These are phyloP conservation scores for Geum urbanum DNA, from an alignment of 306 rosid species.

Conservation along the genomic window DNA sequence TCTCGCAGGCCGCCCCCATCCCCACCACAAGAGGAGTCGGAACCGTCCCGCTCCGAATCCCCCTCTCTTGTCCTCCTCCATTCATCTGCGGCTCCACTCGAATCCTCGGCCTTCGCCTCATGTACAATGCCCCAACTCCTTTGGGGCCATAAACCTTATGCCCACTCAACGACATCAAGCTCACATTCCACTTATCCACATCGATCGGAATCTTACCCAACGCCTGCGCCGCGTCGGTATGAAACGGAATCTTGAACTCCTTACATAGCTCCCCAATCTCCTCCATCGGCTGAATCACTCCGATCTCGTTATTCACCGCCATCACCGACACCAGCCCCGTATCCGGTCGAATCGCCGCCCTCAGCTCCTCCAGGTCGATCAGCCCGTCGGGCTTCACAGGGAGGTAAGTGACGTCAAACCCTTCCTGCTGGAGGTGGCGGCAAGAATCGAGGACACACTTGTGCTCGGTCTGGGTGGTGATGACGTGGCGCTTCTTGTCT, in stretches of 20 bases:
- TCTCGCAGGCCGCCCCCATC: conserved; percentile 83
- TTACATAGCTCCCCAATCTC: conserved; percentile 78
- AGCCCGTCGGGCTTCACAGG: conserved; percentile 71
- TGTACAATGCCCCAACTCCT: conserved; percentile 80
- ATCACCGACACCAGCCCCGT: conserved; percentile 80
- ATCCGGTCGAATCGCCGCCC: conserved; percentile 64
- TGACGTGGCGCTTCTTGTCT: conserved; percentile 77
- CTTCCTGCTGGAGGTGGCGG: conserved; percentile 91
- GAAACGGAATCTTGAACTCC: conserved; percentile 73
- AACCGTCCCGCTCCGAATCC: conserved; percentile 84
- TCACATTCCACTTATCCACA: conserved; percentile 89
- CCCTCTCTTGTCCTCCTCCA: conserved; percentile 97
- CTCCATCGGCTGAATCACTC: conserved; percentile 83
- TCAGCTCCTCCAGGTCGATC: conserved; percentile 59
- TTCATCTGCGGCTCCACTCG: conserved; percentile 98
- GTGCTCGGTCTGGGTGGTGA: conserved; percentile 95
- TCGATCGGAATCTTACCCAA: conserved; percentile 81
- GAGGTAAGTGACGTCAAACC: conserved; percentile 72
- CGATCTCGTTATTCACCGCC: conserved; percentile 96
- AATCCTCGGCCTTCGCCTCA: conserved; percentile 83
- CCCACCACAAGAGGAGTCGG: conserved; percentile 88
- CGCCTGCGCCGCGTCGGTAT: conserved; percentile 95
- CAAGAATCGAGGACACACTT: conserved; percentile 94
- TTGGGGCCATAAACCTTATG: conserved; percentile 88
- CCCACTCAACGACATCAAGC: conserved; percentile 86